Evolutionary conservation across 768 basidiomycete species (phyloP).

Genomic region (Xerocomellus amylosporus): DNA sequence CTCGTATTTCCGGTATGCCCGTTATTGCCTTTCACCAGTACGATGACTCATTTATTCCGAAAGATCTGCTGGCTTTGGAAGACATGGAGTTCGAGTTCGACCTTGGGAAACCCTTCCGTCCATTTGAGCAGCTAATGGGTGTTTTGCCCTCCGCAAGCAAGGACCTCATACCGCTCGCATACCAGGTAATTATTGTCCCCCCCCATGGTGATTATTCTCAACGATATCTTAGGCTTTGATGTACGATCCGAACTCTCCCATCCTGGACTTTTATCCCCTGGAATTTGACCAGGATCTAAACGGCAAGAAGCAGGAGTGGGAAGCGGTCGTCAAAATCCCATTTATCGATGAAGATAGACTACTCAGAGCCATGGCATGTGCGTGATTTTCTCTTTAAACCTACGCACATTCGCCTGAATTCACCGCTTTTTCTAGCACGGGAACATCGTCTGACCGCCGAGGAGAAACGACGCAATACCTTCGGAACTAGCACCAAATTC

Average conservation of each 20-base stretch:
- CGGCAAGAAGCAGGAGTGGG: slow-evolving; percentile 99
- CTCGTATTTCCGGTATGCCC: slow-evolving; percentile 83
- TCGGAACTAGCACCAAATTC: slow-evolving; percentile 81
- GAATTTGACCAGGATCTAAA: slow-evolving; percentile 94
- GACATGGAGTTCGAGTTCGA: slow-evolving; percentile 85
- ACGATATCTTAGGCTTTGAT: slow-evolving; percentile 69
- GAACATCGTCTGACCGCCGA: slow-evolving; percentile 75
- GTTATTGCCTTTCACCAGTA: neutral
- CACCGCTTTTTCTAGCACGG: slow-evolving; percentile 46
- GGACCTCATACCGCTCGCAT: slow-evolving; percentile 85
- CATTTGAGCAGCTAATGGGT: slow-evolving; percentile 97
- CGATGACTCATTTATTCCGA: slow-evolving; percentile 4
- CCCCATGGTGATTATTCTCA: neutral
- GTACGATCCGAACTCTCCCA: slow-evolving; percentile 79
- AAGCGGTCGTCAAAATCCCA: slow-evolving; percentile 97
- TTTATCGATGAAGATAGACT: slow-evolving; percentile 87
- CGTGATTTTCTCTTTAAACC: neutral
- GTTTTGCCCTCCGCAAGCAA: slow-evolving; percentile 90
- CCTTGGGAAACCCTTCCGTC: slow-evolving; percentile 84
- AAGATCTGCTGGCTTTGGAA: slow-evolving; percentile 62
- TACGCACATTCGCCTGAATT: neutral
- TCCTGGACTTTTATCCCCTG: slow-evolving; percentile 90
- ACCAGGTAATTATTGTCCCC: slow-evolving; percentile 50
- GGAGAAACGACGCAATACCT: slow-evolving; percentile 72
- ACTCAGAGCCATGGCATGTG: slow-evolving; percentile 78